Base-by-base conservation (phyloP, 1,284 basidiomycete species). In the Fomitopsis pinicola region DNA sequence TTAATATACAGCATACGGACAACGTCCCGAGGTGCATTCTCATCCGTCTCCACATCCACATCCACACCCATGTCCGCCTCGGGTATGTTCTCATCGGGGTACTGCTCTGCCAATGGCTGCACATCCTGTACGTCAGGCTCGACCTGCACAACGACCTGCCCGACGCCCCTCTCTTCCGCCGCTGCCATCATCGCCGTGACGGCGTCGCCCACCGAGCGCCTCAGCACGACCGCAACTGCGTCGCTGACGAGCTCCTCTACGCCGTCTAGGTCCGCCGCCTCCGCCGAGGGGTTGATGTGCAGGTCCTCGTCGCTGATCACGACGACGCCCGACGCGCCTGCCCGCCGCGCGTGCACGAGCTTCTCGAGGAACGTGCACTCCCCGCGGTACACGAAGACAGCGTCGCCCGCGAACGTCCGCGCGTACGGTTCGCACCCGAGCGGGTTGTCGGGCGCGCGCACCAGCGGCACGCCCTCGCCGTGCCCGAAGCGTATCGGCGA, bases 361-460 rank as follows among this genome's bases (percentile, higher is more conserved):
- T 96, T 97, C 68, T 92, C 83, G 19, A 92, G 71, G 75, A 96
- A 96, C 2, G 91, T 88, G 72, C 94, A 97, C 14, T 80, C 82
- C 17, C 94, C 94, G 53, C 93, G 82, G 58, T 77, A 75, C 6
- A 87, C 78, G 8, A 92, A 71, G 33, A 91, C 68, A 1, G 85
- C 80, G 36, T 80, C 79, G 57, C 82, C 80, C 5, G 75, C 71
- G 63, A 84, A 82, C 4, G 70, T 57, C 42, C 78, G 72, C 1
- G 73, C 66, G 72, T 86, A 92, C 7, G 83, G 77, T 5, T 62
- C 55, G 67, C 90, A 92, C 3, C 90, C 90, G n/a, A 79, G 72
- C 0, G 66, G 59, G 67, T 92, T 91, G 45, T 69, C 68, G 5
- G 65, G 59, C 52, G 85, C 85, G 26, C 75, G 79, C 33, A 78